Evolutionary conservation across 1,139 yeast genomes (phyloP), one percentile per base, ranked within the genome.

Genomic region (Kazachstania sp.): DNA sequence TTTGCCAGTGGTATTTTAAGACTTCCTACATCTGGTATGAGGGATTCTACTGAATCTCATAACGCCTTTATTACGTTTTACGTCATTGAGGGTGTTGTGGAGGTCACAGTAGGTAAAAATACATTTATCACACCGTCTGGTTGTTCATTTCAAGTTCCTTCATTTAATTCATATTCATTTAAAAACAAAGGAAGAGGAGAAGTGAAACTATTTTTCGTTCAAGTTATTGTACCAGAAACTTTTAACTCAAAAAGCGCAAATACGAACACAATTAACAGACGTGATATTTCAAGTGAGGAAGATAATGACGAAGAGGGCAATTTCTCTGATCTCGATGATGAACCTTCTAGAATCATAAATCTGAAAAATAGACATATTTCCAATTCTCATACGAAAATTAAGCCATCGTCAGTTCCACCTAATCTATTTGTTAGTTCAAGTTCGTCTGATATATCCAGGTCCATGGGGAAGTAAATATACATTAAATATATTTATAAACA

Each of bases 91-190:
- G 97, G 97, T 0, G 60, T 75, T 2, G 65, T 86, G 13, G 86
- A 86, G 58, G 90, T 86, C 3, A 75, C 78, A 1, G 57, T 90
- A 8, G 77, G 80, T 39, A 78, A 77, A 8, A 72, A 72, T 28
- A 72, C 69, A 20, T 86, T 90, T 60, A 69, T 79, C 6, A 84
- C 83, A 8, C 74, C 78, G 0, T 70, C 74, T 51, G 96, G 95
- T 1, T 85, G 95, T 49, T 77, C 92, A 1, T 82, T 88, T 58
- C 86, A 84, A 55, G 75, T 88, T 3, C 97, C 97, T 0, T 75
- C 83, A 67, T 83, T 82, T 4, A 86, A 84, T 59, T 72, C 74
- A 43, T 87, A 86, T 63, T 77, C 84, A 49, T 70, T 84, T 61
- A 69, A 71, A 51, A 79, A 86, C 59, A 71, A 72, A 39, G 85